A percentile compares a stretch with the other conserved stretches of the same genome.
phyloP scores from a whole-genome alignment of 2,329 filamentous ascomycete genomes.

The Gaeumannomyces sp. region DNA sequence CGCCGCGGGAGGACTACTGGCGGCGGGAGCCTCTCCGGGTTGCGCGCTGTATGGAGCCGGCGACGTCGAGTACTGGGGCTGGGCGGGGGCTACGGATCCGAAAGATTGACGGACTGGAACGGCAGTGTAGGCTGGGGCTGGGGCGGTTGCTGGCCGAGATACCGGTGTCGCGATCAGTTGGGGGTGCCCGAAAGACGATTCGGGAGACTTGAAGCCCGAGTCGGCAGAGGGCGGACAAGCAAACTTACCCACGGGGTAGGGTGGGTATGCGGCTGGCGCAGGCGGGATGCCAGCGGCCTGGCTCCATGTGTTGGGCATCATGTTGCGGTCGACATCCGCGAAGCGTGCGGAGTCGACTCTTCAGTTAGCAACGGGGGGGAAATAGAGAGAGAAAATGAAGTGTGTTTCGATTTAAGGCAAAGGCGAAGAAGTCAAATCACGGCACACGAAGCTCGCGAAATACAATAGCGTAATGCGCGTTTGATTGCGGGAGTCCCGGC shows the following conservation, averaged over 20 bases:
- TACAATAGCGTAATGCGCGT: background rate
- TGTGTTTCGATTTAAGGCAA: background rate
- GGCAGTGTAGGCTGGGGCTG: conserved; percentile 36
- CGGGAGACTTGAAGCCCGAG: background rate
- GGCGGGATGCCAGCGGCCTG: conserved; percentile 8
- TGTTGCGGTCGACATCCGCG: conserved; percentile 7
- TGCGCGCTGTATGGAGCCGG: conserved; percentile 25
- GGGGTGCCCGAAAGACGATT: background rate
- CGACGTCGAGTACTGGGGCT: background rate
- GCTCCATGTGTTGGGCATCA: conserved; percentile 10
- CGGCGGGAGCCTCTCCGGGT: conserved; percentile 12
- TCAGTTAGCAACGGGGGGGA: background rate
- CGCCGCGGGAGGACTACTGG: background rate
- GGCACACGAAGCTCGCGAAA: background rate
- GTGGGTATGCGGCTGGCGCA: background rate
- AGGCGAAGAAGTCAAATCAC: background rate
- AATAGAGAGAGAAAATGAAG: background rate
- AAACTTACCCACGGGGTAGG: conserved; percentile 7
- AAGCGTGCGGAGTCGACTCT: background rate
- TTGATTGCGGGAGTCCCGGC: background rate
- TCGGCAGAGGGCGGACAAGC: background rate
- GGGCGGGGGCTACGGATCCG: conserved; percentile 12
- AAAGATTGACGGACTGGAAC: conserved; percentile 36
- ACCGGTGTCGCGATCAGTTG: conserved; percentile 18
- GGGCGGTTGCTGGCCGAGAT: conserved; percentile 1